These are phyloP conservation scores for Paramyrothecium roridum DNA, from an alignment of 2,329 filamentous ascomycete genomes.

Conservation along the genomic window DNA sequence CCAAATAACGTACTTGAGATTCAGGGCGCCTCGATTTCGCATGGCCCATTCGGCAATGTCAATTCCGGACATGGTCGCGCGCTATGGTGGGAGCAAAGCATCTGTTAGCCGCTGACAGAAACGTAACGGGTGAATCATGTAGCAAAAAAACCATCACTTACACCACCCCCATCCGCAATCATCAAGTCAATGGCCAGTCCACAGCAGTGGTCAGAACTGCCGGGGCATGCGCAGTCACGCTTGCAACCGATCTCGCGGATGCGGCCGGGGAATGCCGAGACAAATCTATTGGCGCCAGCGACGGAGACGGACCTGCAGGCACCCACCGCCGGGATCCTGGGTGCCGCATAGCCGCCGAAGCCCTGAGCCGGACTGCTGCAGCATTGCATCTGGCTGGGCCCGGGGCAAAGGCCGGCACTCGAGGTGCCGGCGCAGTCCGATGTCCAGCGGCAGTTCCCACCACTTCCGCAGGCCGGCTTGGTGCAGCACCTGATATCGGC, in stretches of 20 bases:
- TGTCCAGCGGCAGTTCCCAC: conserved; percentile 34
- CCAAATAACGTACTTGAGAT: conserved; percentile 48
- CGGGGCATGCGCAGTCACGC: conserved; percentile 27
- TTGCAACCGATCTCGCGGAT: conserved; percentile 30
- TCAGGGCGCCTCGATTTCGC: conserved; percentile 35
- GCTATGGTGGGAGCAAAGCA: conserved; percentile 15
- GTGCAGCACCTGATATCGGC: conserved; percentile 38
- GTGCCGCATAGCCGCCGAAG: conserved; percentile 30
- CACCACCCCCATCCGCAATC: conserved; percentile 33
- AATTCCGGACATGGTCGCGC: conserved; percentile 31
- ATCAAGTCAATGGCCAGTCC: conserved; percentile 34
- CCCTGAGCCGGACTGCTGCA: conserved; percentile 26
- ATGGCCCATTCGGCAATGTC: conserved; percentile 47
- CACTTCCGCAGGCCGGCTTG: conserved; percentile 31
- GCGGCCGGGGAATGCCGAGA: conserved; percentile 29
- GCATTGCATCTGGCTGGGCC: conserved; percentile 34
- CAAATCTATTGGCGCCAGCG: conserved; percentile 27
- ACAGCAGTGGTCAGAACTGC: conserved; percentile 32
- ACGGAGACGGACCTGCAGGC: conserved; percentile 33
- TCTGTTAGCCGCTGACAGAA: neutral
- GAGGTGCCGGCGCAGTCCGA: conserved; percentile 31
- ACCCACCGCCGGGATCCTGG: conserved; percentile 28
- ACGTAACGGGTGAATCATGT: neutral
- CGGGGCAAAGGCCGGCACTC: conserved; percentile 30
- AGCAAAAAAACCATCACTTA: conserved; percentile 17